A percentile compares a stretch with the other conserved stretches of the same genome.
phyloP scores from a whole-genome alignment of 768 basidiomycete species.

The Neoboletus magnificus region DNA sequence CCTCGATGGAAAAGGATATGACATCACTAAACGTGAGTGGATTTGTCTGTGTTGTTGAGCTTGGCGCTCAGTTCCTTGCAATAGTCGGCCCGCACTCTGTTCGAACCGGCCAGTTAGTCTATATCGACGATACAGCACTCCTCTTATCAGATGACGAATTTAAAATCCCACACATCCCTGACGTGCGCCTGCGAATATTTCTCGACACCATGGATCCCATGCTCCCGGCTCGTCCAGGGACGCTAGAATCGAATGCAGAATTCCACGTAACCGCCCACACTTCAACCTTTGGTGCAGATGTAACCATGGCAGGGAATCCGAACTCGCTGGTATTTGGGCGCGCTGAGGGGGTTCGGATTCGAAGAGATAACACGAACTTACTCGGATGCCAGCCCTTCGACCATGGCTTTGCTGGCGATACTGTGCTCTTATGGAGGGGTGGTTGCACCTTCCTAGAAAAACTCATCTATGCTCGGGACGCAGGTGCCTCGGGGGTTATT shows the following conservation, averaged over 20 bases:
- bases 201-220: constrained; percentile 49
- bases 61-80: constrained; percentile 3
- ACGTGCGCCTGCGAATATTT: constrained; percentile 60
- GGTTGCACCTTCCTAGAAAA: constrained; percentile 89
- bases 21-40: constrained; percentile 73
- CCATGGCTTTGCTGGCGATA: constrained; percentile 44
- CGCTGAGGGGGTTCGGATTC: constrained; percentile 52
- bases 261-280: constrained; percentile 57
- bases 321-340: constrained; percentile 44
- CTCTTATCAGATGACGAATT: constrained; percentile 33
- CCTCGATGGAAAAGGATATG: constrained; percentile 81
- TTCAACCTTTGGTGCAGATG: constrained; percentile 68
- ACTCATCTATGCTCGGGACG: constrained; percentile 60
- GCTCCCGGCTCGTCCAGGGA: constrained; percentile 38
- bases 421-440: constrained; percentile 69
- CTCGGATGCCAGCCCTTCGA: constrained; percentile 61
- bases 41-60: background rate
- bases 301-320: constrained; percentile 32
- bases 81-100: constrained; percentile 82
- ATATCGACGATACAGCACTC: constrained; percentile 66
- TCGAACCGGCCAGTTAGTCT: constrained; percentile 75
- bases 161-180: constrained; percentile 25
- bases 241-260: constrained; percentile 41
- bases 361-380: constrained; percentile 48
- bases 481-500: constrained; percentile 75